These are phyloP conservation scores for Sphaerulina vaccinii DNA, from an alignment of 2,329 filamentous ascomycete genomes.

Conservation along the genomic window DNA sequence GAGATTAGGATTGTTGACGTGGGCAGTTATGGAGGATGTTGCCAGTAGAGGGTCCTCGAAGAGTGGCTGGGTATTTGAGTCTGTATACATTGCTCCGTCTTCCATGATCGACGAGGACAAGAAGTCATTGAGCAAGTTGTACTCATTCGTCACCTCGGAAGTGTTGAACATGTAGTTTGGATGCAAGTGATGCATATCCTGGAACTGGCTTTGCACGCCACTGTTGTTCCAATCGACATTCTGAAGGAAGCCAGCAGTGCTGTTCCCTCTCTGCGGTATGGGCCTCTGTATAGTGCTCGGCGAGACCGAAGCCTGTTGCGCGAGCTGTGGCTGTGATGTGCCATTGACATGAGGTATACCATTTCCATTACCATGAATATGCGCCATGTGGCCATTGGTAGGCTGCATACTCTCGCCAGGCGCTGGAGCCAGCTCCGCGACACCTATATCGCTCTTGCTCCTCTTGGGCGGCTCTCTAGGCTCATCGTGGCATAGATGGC, in stretches of 20 bases:
- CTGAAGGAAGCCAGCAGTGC: conserved; percentile 41
- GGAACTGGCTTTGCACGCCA: conserved; percentile 74
- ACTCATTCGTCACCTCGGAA: conserved; percentile 95
- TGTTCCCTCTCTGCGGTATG: conserved; percentile 37
- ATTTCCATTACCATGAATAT: conserved; percentile 17
- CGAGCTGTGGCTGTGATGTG: conserved; percentile 55
- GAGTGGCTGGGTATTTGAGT: conserved; percentile 51
- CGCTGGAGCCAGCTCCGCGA: conserved; percentile 39
- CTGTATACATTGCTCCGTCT: conserved; percentile 51
- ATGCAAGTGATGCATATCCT: conserved; percentile 93
- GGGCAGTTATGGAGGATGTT: conserved; percentile 43
- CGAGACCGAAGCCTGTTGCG: conserved; percentile 69
- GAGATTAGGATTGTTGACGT: conserved; percentile 45
- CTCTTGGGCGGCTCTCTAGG: conserved; percentile 86
- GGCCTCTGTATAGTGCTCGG: conserved; percentile 63
- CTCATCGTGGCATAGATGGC: conserved; percentile 96
- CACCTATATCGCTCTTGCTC: conserved; percentile 56
- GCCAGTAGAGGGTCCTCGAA: conserved; percentile 59
- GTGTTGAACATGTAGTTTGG: conserved; percentile 91
- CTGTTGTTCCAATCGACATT: conserved; percentile 70
- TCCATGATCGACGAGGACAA: conserved; percentile 88
- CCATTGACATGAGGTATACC: conserved; percentile 16
- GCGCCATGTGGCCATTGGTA: conserved; percentile 18
- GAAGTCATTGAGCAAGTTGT: conserved; percentile 95
- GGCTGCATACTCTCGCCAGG: conserved; percentile 18